A percentile compares a stretch with the other conserved stretches of the same genome.
phyloP scores from a whole-genome alignment of 2,329 filamentous ascomycete species.

The Fusarium pilosicola region DNA sequence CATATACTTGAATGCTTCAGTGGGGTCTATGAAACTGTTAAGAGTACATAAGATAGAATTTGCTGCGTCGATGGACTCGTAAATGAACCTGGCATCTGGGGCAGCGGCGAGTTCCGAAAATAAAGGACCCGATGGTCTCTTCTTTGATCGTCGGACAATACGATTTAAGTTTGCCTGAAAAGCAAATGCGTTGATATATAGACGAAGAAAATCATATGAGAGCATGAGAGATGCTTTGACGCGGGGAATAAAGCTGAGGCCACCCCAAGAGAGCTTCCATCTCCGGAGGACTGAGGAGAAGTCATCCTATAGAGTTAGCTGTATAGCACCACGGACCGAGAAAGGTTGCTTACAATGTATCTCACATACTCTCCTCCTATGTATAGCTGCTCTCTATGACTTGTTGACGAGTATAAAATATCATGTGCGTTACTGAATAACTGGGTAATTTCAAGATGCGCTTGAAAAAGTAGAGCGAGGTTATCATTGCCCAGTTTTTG shows the following conservation, averaged over 20 bases:
- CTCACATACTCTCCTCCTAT: slow-evolving; percentile 78
- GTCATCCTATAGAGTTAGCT: slow-evolving; percentile 60
- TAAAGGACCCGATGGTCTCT: slow-evolving; percentile 49
- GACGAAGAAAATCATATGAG: slow-evolving; percentile 76
- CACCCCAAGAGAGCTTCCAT: slow-evolving; percentile 78
- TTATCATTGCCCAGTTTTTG: slow-evolving; percentile 70
- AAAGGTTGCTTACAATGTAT: slow-evolving; percentile 61
- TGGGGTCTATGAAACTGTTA: slow-evolving; percentile 68
- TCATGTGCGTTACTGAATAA: slow-evolving; percentile 80
- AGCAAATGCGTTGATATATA: slow-evolving; percentile 80
- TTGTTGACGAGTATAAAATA: slow-evolving; percentile 76
- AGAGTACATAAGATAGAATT: slow-evolving; percentile 69
- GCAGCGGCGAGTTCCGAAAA: slow-evolving; percentile 67
- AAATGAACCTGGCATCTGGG: slow-evolving; percentile 73
- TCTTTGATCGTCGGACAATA: slow-evolving; percentile 48
- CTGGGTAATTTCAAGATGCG: slow-evolving; percentile 75
- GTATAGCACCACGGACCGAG: rapidly evolving
- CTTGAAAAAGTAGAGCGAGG: slow-evolving; percentile 75
- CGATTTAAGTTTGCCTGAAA: slow-evolving; percentile 75
- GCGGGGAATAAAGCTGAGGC: slow-evolving; percentile 69
- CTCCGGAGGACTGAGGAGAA: slow-evolving; percentile 74
- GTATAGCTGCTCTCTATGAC: slow-evolving; percentile 75
- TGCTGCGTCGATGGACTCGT: slow-evolving; percentile 71
- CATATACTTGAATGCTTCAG: slow-evolving; percentile 70
- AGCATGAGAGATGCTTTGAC: slow-evolving; percentile 75